Base-by-base conservation (phyloP, 306 rosid genomes). In the Castanospermum australe region DNA sequence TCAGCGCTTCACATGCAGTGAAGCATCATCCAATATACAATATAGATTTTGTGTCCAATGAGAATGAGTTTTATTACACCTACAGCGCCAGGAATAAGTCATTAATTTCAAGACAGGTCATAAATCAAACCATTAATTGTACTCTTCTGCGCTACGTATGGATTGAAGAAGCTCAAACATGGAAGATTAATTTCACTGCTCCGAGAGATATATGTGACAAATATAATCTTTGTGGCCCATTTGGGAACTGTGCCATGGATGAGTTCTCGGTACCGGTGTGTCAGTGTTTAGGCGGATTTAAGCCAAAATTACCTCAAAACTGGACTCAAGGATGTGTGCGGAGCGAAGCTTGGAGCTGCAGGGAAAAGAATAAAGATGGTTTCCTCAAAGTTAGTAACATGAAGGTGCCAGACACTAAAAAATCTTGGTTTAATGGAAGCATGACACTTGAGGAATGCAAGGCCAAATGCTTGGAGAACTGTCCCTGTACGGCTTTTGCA, bases 241-340 rank as follows among this genome's bases (percentile, higher is more conserved):
- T 75, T 71, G 83, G 81, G 0, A 52, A 50, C 4, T 87, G 88
- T 12, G 18, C 2, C 1, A 12, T 35, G 2, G 6, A 6, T 8
- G 28, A 0, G 0, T 22, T 68, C 45, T 48, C 2, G 15, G 13
- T 67, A 0, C 83, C 82, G 0, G 1, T 50, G 1, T 81, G 86
- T 6, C 63, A 55, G 21, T 86, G 87, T 22, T 77, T 83, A n/a
- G 67, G 36, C 0, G 87, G 84, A 0, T 86, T 83, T 44, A 2
- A 10, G 35, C 79, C 86, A 0, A 54, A 45, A 39, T 73, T 67
- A 1, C 12, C 6, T 0, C 13, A 56, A 8, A 51, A 62, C 0
- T 84, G 82, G 82, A 41, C 44, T 0, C 11, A 42, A 3, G 86
- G 88, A 4, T 87, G 90, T 39, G 38, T 12, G n/a, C 73, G 70